These are phyloP conservation scores for Terfezia claveryi DNA, from an alignment of 495 filamentous ascomycete genomes.

Conservation along the genomic window DNA sequence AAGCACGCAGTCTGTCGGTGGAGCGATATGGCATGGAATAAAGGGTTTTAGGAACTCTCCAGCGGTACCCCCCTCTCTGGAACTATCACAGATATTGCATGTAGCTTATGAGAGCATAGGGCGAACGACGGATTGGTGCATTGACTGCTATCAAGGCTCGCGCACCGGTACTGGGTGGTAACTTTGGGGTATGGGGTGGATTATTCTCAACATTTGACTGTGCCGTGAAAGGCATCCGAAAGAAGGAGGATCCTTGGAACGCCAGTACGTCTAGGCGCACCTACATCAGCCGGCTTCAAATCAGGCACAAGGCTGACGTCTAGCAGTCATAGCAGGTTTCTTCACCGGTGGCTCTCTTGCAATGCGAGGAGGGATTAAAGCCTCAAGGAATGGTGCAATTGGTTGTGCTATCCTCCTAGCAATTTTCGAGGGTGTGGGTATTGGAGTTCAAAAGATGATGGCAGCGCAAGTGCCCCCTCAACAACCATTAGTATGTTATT, in stretches of 20 bases:
- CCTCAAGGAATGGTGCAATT: constrained; percentile 82
- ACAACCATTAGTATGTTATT: neutral
- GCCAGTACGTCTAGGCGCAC: constrained; percentile 39
- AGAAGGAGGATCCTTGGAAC: constrained; percentile 97
- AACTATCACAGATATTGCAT: neutral
- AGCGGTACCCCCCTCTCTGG: constrained; percentile 2
- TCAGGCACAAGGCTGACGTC: neutral
- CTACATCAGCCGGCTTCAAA: neutral
- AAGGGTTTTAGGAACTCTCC: constrained; percentile 81
- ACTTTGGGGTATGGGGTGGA: constrained; percentile 95
- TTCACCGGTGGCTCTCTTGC: constrained; percentile 87
- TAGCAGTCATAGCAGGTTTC: constrained; percentile 65
- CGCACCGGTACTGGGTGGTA: constrained; percentile 85
- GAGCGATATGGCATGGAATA: constrained; percentile 91
- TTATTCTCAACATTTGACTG: constrained; percentile 89
- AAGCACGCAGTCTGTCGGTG: constrained; percentile 52
- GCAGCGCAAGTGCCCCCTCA: constrained; percentile 29
- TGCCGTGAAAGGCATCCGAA: constrained; percentile 81
- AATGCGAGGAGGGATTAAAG: constrained; percentile 68
- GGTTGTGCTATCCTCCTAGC: constrained; percentile 82
- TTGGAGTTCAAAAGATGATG: constrained; percentile 92
- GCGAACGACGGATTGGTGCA: constrained; percentile 85
- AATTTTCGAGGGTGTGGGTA: constrained; percentile 94
- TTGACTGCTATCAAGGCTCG: constrained; percentile 93
- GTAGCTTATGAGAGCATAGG: constrained; percentile 37